A percentile compares a stretch with the other conserved stretches of the same genome.
Evolutionary conservation across 2,329 filamentous ascomycete genomes (phyloP).

Genomic region (Sporothrix dimorphospora): DNA sequence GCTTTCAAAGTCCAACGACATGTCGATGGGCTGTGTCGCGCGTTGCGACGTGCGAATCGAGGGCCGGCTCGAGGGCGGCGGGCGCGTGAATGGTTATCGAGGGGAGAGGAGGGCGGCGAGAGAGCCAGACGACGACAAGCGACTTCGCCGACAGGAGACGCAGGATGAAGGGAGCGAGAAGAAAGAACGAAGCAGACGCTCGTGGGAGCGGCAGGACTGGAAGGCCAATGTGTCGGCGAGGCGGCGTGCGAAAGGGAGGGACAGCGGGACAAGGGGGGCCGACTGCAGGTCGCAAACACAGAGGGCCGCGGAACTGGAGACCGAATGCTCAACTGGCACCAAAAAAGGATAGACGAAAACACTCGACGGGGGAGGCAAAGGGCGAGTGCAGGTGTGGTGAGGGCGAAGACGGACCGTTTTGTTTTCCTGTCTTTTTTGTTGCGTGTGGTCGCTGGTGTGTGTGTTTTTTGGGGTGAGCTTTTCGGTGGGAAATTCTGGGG

Average conservation of each 20-base stretch:
- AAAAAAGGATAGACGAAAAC: neutral
- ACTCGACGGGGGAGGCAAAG: neutral
- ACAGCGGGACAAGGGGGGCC: neutral
- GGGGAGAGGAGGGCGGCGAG: neutral
- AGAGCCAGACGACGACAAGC: neutral
- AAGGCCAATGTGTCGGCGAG: slow-evolving; percentile 6
- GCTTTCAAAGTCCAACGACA: slow-evolving; percentile 37
- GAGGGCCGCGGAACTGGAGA: neutral
- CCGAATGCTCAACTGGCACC: neutral
- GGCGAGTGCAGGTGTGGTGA: slow-evolving; percentile 10
- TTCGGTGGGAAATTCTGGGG: slow-evolving; percentile 2
- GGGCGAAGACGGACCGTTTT: slow-evolving; percentile 3
- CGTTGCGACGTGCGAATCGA: slow-evolving; percentile 39
- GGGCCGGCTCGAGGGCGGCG: slow-evolving; percentile 14
- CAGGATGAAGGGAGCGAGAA: neutral
- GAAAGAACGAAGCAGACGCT: neutral
- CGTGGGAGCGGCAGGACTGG: neutral
- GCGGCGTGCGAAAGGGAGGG: slow-evolving; percentile 10
- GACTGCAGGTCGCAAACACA: slow-evolving; percentile 13
- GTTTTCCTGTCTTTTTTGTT: slow-evolving; percentile 12
- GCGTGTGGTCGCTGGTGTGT: slow-evolving; percentile 4
- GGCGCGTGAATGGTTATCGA: neutral
- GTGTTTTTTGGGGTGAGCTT: neutral
- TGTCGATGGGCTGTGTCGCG: slow-evolving; percentile 53
- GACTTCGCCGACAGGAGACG: neutral